These are phyloP conservation scores for Fusarium subglutinans DNA, from an alignment of 2,329 filamentous ascomycete genomes.

Conservation along the genomic window DNA sequence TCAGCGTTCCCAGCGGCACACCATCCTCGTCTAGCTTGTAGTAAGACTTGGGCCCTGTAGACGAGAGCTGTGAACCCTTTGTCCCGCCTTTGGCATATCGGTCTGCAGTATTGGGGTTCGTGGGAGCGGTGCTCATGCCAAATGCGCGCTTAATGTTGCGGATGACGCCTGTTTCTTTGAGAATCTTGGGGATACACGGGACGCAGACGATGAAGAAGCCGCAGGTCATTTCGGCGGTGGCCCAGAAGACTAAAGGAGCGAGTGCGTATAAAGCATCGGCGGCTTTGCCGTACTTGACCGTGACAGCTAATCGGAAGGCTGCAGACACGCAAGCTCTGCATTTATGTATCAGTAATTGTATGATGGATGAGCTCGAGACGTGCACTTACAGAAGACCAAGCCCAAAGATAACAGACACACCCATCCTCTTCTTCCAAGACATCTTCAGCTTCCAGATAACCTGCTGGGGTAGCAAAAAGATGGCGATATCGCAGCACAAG, in stretches of 20 bases:
- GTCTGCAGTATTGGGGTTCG: neutral
- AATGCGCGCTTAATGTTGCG: slow-evolving; percentile 32
- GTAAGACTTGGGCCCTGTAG: neutral
- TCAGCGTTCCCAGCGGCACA: neutral
- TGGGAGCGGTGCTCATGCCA: slow-evolving; percentile 18
- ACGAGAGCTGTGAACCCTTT: neutral
- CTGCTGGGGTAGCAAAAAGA: slow-evolving; percentile 45
- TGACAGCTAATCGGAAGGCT: neutral
- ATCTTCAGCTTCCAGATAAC: slow-evolving; percentile 47
- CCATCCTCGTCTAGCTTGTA: slow-evolving; percentile 2
- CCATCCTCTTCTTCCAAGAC: slow-evolving; percentile 44
- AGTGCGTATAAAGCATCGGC: neutral
- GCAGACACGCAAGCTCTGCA: slow-evolving; percentile 1
- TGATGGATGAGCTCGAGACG: no score
- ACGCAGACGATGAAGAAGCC: slow-evolving; percentile 16
- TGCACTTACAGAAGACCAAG: slow-evolving; percentile 1
- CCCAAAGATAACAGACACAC: slow-evolving; percentile 46
- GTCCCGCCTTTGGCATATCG: neutral
- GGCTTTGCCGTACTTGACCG: neutral
- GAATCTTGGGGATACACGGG: slow-evolving; percentile 7
- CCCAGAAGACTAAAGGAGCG: slow-evolving; percentile 3
- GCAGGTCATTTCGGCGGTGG: slow-evolving; percentile 4
- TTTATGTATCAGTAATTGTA: no score
- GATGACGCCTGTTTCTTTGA: slow-evolving; percentile 24
- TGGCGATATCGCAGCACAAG: slow-evolving; percentile 36